Conservation (phyloP, 345 rosid species). For the Jatropha curcas region DNA sequence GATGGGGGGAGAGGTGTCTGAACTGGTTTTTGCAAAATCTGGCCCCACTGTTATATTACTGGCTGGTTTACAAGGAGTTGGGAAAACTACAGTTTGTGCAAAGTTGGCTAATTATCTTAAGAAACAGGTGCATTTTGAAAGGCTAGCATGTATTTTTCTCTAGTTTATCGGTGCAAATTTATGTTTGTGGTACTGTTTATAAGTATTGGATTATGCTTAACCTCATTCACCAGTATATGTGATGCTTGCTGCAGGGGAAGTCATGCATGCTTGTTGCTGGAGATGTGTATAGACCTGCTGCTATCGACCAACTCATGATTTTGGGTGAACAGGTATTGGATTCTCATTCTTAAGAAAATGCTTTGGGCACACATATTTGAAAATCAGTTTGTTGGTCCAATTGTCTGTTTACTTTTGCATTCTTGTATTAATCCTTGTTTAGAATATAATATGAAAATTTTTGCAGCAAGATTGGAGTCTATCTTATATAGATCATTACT, state of each 20-base stretch:
- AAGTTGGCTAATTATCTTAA: slow-evolving; percentile 89
- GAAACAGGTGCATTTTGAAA: slow-evolving; percentile 62
- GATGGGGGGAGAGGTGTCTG: slow-evolving; percentile 99
- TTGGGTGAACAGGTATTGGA: slow-evolving; percentile 82
- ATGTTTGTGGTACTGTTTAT: neutral
- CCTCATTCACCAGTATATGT: slow-evolving; percentile 4
- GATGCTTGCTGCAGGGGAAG: slow-evolving; percentile 59
- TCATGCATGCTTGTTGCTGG: slow-evolving; percentile 97
- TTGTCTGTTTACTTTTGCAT: too few relatives aligned
- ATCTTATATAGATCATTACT: neutral
- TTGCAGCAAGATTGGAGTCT: neutral
- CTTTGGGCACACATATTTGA: slow-evolving; percentile 1
- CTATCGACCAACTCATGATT: slow-evolving; percentile 94
- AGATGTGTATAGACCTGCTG: slow-evolving; percentile 98
- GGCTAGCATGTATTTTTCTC: neutral
- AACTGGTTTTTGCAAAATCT: slow-evolving; percentile 76
- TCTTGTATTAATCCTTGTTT: neutral
- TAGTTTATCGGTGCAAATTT: neutral
- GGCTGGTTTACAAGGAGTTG: slow-evolving; percentile 98
- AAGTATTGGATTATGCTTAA: slow-evolving; percentile 10
- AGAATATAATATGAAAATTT: neutral
- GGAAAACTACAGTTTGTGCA: slow-evolving; percentile 95
- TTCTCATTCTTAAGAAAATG: slow-evolving; percentile 21
- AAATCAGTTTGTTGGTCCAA: neutral
- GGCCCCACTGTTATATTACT: slow-evolving; percentile 82